Conservation (phyloP, 2,329 filamentous ascomycete genomes). For the Curvularia hawaiiensis region DNA sequence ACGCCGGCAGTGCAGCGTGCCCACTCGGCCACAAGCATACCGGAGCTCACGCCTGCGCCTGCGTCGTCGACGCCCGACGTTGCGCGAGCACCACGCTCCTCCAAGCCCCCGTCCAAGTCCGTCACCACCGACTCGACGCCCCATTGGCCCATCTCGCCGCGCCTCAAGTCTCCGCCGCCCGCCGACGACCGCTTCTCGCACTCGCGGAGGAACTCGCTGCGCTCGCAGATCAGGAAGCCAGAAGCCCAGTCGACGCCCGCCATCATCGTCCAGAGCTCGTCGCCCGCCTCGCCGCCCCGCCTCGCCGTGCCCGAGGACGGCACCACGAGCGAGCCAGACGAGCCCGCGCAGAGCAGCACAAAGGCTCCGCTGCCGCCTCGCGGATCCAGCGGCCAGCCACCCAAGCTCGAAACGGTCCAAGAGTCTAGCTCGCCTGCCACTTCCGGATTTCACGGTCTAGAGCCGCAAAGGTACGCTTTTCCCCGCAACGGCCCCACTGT, state of each 20-base stretch:
- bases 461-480: conserved; percentile 37
- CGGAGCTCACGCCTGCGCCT: conserved; percentile 65
- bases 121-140: conserved; percentile 57
- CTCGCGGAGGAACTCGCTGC: conserved; percentile 52
- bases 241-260: conserved; percentile 46
- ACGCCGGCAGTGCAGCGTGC: conserved; percentile 63
- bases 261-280: conserved; percentile 54
- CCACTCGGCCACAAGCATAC: conserved; percentile 70
- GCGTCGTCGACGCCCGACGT: conserved; percentile 62
- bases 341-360: conserved; percentile 44
- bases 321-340: conserved; percentile 43
- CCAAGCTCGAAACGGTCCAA: conserved; percentile 85
- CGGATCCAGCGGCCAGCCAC: conserved; percentile 61
- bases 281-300: conserved; percentile 47
- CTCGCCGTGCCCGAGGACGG: conserved; percentile 36
- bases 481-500: conserved; percentile 38
- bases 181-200: conserved; percentile 39
- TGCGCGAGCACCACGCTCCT: conserved; percentile 55
- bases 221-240: conserved; percentile 42
- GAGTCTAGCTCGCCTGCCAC: conserved; percentile 79
- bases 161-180: conserved; percentile 74
- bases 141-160: conserved; percentile 78
- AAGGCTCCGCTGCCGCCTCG: conserved; percentile 52
- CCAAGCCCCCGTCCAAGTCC: conserved; percentile 49
- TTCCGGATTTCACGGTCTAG: conserved; percentile 56